These are phyloP conservation scores for Yarrowia hollandica DNA, from an alignment of 805 yeast genomes.

Conservation along the genomic window DNA sequence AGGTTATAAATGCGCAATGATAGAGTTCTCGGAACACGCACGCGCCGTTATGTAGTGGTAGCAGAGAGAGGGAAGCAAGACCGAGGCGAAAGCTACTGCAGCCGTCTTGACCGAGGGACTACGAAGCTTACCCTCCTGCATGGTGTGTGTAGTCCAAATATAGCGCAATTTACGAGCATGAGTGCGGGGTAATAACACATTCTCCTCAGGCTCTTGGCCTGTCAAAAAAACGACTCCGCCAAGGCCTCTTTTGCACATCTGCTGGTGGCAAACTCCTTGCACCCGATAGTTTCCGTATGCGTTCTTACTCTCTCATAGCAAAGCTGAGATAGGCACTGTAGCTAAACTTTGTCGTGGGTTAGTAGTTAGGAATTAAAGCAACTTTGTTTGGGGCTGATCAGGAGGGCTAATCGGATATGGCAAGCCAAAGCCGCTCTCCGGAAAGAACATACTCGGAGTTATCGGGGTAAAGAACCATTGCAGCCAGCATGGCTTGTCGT, in stretches of 20 bases:
- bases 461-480: too few relatives aligned
- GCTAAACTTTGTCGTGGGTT: too few relatives aligned
- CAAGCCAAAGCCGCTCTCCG: too few relatives aligned
- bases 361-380: too few relatives aligned
- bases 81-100: constrained; percentile 4
- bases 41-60: too few relatives aligned
- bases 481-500: too few relatives aligned
- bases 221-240: too few relatives aligned
- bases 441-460: too few relatives aligned
- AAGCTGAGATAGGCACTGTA: not conserved
- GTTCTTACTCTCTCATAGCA: not conserved
- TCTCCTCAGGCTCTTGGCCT: too few relatives aligned
- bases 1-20: not conserved
- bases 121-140: constrained; percentile 1
- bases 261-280: not conserved
- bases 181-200: too few relatives aligned
- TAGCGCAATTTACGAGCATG: constrained; percentile 2
- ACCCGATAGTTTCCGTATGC: constrained; percentile 1
- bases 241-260: too few relatives aligned
- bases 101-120: constrained; percentile 7
- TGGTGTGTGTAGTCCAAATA: not conserved
- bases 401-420: not conserved
- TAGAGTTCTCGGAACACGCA: constrained; percentile 13
- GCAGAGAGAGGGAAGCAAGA: not conserved
- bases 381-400: not conserved